Base-by-base conservation (phyloP, 2,329 filamentous ascomycete species). In the Diaporthe helianthi region DNA sequence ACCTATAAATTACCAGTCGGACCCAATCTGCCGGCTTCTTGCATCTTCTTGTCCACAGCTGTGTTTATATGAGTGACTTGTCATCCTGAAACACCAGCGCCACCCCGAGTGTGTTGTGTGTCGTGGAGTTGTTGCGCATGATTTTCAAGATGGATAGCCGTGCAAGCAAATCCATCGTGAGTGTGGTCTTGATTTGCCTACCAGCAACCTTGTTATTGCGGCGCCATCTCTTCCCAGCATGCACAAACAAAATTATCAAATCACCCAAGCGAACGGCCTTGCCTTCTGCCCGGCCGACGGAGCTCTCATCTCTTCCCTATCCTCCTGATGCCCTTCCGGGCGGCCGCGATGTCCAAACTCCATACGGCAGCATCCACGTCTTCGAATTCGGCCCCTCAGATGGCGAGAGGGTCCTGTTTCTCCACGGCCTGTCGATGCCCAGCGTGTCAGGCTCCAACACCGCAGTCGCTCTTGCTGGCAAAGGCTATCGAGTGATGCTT, bases 391-490 rank as follows among this genome's bases (percentile, higher is more conserved):
- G 93, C 1, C 91, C 93, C 1, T 85, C 89, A 63, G 79, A 87
- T 66, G 93, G 93, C 9, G 85, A 87, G 54, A 94, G 92, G 75
- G 89, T 96, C 5, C 79, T 97, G 19, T 84, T 97, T 41, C 84
- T 97, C 10, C 93, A 97, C 77, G 93, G 93, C 53, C 95, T 97
- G 76, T 93, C 90, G 71, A 97, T 93, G 0, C 91, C 93, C 0
- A 93, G 91, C 78, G 87, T 94, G 74, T 90, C 92, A 1, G 83
- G 96, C 19, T 85, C 86, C 31, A 86, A 85, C 53, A 79, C 97
- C 41, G 92, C 93, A 33, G 83, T 89, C 74, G 85, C 84, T 24
- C 84, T 97, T 26, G 92, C 87, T 3, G 83, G 71, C 53, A 53
- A 86, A 63, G 92, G 93, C 38, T 94, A 89, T 76, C 87, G 93